Conservation (phyloP, 768 basidiomycete species). For the Coprinopsis cinerea region DNA sequence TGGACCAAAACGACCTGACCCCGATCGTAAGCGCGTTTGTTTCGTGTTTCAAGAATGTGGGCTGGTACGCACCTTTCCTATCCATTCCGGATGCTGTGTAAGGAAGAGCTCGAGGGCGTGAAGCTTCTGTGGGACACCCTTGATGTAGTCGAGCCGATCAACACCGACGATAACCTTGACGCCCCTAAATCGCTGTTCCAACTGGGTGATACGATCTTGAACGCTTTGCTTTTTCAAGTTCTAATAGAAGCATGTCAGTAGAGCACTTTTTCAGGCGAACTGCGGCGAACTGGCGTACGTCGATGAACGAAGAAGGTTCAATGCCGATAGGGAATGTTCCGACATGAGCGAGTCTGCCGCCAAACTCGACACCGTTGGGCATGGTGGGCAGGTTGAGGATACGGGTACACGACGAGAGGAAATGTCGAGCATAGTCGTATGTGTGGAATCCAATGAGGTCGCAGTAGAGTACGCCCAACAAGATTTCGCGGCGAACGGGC, state of each 20-base stretch:
- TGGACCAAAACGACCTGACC: constrained; percentile 95
- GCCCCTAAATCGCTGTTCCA: constrained; percentile 88
- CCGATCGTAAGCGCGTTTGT: too few species aligned
- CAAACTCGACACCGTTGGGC: constrained; percentile 97
- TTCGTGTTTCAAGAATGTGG: constrained; percentile 7
- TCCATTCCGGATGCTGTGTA: constrained; percentile 97
- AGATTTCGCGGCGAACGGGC: constrained; percentile 93
- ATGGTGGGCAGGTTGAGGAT: constrained; percentile 93
- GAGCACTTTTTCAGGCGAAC: not conserved
- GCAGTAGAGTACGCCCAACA: constrained; percentile 93
- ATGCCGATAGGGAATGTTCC: constrained; percentile 99
- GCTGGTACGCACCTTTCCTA: constrained; percentile 70
- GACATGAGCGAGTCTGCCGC: constrained; percentile 91
- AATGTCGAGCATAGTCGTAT: constrained; percentile 98
- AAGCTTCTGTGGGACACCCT: constrained; percentile 97
- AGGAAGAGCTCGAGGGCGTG: constrained; percentile 96
- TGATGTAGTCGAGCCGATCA: constrained; percentile 98
- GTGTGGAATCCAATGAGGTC: constrained; percentile 99
- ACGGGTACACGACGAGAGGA: constrained; percentile 96
- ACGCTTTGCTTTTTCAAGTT: constrained; percentile 78
- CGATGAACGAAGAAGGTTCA: constrained; percentile 87
- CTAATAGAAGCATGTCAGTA: constrained; percentile 28
- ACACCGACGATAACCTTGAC: constrained; percentile 98
- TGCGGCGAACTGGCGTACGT: constrained; percentile 37
- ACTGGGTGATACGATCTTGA: constrained; percentile 68